Conservation (phyloP, 768 basidiomycete genomes). For the Boletales sp. region DNA sequence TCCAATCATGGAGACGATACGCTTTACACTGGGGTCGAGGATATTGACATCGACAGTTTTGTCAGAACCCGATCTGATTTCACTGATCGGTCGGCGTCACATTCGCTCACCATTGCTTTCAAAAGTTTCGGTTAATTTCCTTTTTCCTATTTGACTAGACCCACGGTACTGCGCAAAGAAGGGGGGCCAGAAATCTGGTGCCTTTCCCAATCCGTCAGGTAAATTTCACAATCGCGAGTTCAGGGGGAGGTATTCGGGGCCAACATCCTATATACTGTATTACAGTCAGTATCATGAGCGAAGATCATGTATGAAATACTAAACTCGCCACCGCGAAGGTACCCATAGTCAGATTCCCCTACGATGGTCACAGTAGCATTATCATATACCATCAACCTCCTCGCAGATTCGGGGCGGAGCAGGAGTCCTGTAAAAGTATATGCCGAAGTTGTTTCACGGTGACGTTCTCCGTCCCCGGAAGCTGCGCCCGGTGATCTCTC, state of each 20-base stretch:
- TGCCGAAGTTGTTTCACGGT: no score
- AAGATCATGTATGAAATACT: background rate
- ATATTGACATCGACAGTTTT: no score
- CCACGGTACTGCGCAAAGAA: slow-evolving; percentile 22
- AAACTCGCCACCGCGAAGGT: slow-evolving; percentile 21
- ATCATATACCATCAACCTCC: slow-evolving; percentile 1
- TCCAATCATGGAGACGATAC: slow-evolving; percentile 30
- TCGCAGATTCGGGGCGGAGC: no score
- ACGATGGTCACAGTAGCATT: no score
- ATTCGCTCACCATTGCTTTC: no score
- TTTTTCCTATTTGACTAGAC: background rate
- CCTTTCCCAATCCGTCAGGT: slow-evolving; percentile 26
- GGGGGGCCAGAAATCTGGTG: slow-evolving; percentile 19
- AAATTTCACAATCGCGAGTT: background rate
- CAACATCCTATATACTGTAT: slow-evolving; percentile 21
- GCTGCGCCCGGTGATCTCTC: no score
- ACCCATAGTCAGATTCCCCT: no score
- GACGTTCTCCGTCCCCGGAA: no score
- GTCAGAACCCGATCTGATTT: no score
- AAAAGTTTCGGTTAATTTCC: background rate
- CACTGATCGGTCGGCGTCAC: no score
- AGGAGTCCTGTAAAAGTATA: no score
- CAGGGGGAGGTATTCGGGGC: slow-evolving; percentile 4
- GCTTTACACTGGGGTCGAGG: background rate
- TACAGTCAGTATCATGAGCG: background rate